Conservation (phyloP, 1,139 yeast genomes). For the Yamadazyma mexicana region DNA sequence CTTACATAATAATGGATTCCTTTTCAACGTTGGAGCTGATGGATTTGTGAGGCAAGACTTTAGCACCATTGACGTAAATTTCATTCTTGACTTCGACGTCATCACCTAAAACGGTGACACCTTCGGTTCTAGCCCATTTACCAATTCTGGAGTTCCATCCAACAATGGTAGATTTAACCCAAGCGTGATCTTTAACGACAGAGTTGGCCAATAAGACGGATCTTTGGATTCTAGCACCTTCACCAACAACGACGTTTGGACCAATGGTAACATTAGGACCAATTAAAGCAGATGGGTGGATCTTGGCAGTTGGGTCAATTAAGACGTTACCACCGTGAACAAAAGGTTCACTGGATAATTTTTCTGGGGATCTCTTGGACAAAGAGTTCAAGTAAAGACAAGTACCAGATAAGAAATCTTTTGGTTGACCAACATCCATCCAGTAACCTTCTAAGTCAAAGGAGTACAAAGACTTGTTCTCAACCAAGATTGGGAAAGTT, state of each 20-base stretch:
- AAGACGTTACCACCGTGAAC: constrained; percentile 88
- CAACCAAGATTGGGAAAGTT: constrained; percentile 96
- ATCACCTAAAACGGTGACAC: constrained; percentile 97
- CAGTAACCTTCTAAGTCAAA: constrained; percentile 99
- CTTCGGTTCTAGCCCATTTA: constrained; percentile 98
- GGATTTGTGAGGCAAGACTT: constrained; percentile 97
- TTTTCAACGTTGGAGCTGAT: constrained; percentile 95
- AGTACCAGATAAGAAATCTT: constrained; percentile 97
- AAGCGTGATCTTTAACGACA: constrained; percentile 93
- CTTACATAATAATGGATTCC: constrained; percentile 95
- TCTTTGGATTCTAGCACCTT: constrained; percentile 98
- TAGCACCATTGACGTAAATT: constrained; percentile 98
- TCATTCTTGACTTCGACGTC: constrained; percentile 98
- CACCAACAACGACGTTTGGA: constrained; percentile 94
- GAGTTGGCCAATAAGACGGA: constrained; percentile 92
- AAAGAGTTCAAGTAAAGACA: constrained; percentile 86
- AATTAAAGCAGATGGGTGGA: constrained; percentile 89
- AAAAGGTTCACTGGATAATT: constrained; percentile 64
- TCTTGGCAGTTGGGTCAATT: constrained; percentile 92
- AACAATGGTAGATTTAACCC: constrained; percentile 96
- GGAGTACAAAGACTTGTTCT: constrained; percentile 84
- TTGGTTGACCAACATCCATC: constrained; percentile 99
- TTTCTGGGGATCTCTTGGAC: constrained; percentile 74
- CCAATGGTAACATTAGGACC: constrained; percentile 99
- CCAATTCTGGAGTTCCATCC: constrained; percentile 99